phyloP scores from a whole-genome alignment of 352 stramenopile species.

The Globisporangium takayamanum region DNA sequence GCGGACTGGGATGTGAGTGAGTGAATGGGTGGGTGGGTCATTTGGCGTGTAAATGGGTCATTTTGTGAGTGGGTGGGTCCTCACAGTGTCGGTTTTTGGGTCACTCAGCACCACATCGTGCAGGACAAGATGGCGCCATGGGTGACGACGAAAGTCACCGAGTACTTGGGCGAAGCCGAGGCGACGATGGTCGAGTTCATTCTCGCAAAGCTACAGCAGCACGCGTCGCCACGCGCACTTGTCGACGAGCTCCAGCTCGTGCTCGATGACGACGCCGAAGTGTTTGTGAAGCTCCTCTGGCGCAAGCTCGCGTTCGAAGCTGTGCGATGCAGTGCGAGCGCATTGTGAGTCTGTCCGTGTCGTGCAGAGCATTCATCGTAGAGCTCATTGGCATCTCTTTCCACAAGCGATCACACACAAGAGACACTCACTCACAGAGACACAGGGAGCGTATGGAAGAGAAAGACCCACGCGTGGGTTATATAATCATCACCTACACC shows the following conservation, averaged over 20 bases:
- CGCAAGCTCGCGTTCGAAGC: slow-evolving; percentile 49
- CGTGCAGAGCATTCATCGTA: too few relatives aligned
- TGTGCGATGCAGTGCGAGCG: slow-evolving; percentile 10
- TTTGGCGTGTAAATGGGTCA: too few relatives aligned
- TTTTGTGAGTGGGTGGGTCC: neutral
- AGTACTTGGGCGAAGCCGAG: slow-evolving; percentile 50
- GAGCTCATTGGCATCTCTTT: too few relatives aligned
- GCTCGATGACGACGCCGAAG: slow-evolving; percentile 44
- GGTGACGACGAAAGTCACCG: slow-evolving; percentile 41
- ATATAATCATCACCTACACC: slow-evolving; percentile 2
- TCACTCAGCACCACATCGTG: slow-evolving; percentile 21
- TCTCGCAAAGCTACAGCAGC: slow-evolving; percentile 28
- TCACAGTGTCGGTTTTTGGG: neutral
- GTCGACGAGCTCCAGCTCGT: slow-evolving; percentile 30
- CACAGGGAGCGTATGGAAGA: neutral
- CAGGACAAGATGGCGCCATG: slow-evolving; percentile 36
- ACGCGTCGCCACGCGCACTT: slow-evolving; percentile 20
- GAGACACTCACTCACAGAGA: neutral
- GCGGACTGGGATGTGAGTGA: too few relatives aligned
- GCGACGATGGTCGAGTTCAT: slow-evolving; percentile 38
- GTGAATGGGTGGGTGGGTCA: too few relatives aligned
- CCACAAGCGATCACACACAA: neutral
- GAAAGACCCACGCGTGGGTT: neutral
- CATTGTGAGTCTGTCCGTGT: neutral
- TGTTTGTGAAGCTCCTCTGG: slow-evolving; percentile 49